Percentiles rank a stretch among this genome's conserved stretches.
Evolutionary conservation across 2,329 filamentous ascomycete genomes (phyloP).

Genomic region (Xylariomycetidae sp.): DNA sequence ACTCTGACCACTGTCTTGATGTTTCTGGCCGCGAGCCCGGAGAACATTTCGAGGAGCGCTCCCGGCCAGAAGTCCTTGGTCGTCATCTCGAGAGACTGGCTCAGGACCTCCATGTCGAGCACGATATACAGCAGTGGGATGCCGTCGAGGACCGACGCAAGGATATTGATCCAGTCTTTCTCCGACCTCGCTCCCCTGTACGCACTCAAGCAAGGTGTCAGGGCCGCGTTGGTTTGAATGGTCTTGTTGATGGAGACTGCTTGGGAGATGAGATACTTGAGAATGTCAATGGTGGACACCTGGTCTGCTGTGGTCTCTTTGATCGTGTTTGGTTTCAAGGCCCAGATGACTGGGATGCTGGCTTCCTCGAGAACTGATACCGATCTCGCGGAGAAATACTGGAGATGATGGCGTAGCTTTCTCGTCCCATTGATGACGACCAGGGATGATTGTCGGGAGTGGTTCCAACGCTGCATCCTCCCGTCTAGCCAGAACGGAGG

Average conservation of each 20-base stretch:
- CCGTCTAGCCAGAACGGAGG: neutral
- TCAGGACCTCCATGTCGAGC: constrained; percentile 1
- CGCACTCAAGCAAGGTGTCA: too few relatives aligned
- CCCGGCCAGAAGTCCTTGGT: neutral
- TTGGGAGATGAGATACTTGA: neutral
- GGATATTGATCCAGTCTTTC: constrained; percentile 1
- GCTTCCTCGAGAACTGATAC: neutral
- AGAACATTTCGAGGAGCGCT: neutral
- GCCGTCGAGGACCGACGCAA: constrained; percentile 1
- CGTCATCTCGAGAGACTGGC: neutral
- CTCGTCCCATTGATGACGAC: neutral
- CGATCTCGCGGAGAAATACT: neutral
- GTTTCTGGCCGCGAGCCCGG: neutral
- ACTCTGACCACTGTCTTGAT: neutral
- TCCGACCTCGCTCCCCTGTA: neutral
- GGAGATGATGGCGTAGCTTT: neutral
- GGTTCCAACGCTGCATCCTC: neutral
- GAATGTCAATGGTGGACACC: neutral
- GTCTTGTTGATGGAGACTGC: neutral
- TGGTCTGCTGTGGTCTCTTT: neutral
- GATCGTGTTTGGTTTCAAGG: neutral
- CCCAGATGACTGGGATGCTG: constrained; percentile 3
- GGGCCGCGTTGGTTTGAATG: neutral
- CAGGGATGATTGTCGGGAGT: neutral
- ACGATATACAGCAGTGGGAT: constrained; percentile 1